phyloP scores from a whole-genome alignment of 2,329 filamentous ascomycete species.

The Mycogone perniciosa region DNA sequence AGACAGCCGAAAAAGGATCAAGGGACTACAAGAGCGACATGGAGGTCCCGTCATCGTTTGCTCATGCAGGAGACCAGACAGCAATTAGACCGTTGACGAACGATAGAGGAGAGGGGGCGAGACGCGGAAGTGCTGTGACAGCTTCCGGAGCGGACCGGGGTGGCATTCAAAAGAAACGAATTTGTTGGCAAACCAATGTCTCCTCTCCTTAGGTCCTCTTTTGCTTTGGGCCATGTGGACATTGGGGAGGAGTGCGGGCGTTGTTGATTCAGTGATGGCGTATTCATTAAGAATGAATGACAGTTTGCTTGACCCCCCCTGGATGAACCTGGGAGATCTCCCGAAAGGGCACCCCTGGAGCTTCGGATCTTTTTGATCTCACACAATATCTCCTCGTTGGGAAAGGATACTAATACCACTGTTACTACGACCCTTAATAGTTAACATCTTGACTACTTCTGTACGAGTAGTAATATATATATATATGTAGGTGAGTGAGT shows the following conservation, averaged over 20 bases:
- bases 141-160: constrained; percentile 7
- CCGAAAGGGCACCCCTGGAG: constrained; percentile 8
- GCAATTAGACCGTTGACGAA: constrained; percentile 10
- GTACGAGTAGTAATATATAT: no score
- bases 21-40: background rate
- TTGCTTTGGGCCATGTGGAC: no score
- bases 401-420: no score
- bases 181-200: no score
- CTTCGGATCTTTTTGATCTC: constrained; percentile 13
- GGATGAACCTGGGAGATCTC: constrained; percentile 10
- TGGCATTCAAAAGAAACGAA: background rate
- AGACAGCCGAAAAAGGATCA: constrained; percentile 6
- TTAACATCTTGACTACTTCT: no score
- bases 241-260: no score
- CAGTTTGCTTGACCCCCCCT: constrained; percentile 2
- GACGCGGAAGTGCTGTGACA: constrained; percentile 7
- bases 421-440: no score
- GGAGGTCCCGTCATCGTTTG: constrained; percentile 6
- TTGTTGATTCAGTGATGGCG: no score
- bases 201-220: no score
- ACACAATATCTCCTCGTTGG: background rate
- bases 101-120: constrained; percentile 2
- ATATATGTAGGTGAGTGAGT: no score
- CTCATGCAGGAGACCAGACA: constrained; percentile 9
- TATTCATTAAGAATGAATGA: background rate